Conservation (phyloP, 495 filamentous ascomycete genomes). For the Antarctomyces pellizariae region DNA sequence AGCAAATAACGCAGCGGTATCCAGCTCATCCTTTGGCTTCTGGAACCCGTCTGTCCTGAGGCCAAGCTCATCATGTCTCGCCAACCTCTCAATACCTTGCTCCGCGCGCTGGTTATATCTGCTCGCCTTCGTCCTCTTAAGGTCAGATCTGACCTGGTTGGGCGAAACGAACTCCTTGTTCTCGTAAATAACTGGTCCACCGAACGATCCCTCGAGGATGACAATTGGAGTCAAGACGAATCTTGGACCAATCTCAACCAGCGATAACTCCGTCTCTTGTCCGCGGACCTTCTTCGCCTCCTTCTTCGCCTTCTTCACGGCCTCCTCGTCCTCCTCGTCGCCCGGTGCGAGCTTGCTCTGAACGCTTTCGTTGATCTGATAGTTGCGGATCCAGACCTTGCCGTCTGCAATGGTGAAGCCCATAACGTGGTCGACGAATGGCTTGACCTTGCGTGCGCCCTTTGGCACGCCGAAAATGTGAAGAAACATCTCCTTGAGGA, state of each 20-base stretch:
- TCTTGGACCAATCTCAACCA: constrained; percentile 86
- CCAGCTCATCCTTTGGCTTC: constrained; percentile 43
- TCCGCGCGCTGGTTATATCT: constrained; percentile 54
- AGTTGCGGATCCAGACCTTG: constrained; percentile 91
- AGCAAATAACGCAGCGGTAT: constrained; percentile 61
- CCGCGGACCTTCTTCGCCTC: constrained; percentile 18
- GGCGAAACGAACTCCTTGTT: constrained; percentile 96
- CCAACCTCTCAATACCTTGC: constrained; percentile 40
- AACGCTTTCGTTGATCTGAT: constrained; percentile 77
- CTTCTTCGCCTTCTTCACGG: constrained; percentile 13
- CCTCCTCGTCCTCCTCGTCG: constrained; percentile 12
- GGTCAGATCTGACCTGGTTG: constrained; percentile 72
- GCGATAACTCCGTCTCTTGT: constrained; percentile 45
- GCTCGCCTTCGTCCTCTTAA: constrained; percentile 48
- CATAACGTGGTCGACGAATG: constrained; percentile 89
- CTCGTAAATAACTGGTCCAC: constrained; percentile 92
- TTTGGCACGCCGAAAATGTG: constrained; percentile 90
- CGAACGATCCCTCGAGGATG: constrained; percentile 86
- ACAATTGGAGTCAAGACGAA: constrained; percentile 92
- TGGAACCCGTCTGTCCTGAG: constrained; percentile 39
- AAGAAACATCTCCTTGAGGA: constrained; percentile 70
- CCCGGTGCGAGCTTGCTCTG: constrained; percentile 20
- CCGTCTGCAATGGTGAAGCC: constrained; percentile 79
- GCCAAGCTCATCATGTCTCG: constrained; percentile 54
- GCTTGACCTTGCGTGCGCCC: constrained; percentile 69